phyloP scores from a whole-genome alignment of 2,329 filamentous ascomycete genomes.

The Clonostachys byssicola region DNA sequence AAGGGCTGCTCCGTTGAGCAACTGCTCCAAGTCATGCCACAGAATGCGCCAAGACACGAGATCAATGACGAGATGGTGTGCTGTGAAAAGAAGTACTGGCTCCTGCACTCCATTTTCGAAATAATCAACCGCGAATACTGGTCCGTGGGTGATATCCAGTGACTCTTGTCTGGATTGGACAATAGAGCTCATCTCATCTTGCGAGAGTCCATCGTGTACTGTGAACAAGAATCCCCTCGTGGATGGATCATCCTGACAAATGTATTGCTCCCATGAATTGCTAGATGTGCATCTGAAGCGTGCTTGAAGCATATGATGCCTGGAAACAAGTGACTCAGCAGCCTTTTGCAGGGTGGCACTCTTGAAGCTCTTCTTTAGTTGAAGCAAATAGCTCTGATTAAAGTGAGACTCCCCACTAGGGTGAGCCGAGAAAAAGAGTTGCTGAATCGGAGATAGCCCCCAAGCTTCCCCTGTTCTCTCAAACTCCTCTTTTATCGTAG shows the following conservation, averaged over 20 bases:
- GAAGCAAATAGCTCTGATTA: conserved; percentile 38
- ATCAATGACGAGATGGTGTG: conserved; percentile 33
- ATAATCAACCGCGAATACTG: conserved; percentile 9
- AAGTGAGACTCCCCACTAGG: conserved; percentile 22
- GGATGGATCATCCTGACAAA: conserved; percentile 1
- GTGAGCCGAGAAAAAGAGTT: conserved; percentile 27
- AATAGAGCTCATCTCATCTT: conserved; percentile 21
- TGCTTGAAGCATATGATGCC: conserved; percentile 9
- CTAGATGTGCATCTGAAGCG: conserved; percentile 1
- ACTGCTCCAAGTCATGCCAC: conserved; percentile 33
- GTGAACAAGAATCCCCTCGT: conserved; percentile 1
- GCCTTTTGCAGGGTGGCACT: conserved; percentile 9
- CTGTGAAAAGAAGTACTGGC: conserved; percentile 21
- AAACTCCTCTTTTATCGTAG: conserved; percentile 12
- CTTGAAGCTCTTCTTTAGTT: conserved; percentile 12
- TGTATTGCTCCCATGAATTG: conserved; percentile 5
- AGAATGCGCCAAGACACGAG: conserved; percentile 40
- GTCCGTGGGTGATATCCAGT: conserved; percentile 2
- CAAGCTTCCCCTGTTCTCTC: conserved; percentile 22
- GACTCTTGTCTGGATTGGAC: not conserved
- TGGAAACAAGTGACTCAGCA: conserved; percentile 6
- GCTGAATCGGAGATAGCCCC: conserved; percentile 36
- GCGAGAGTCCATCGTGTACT: conserved; percentile 14
- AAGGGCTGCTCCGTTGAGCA: conserved; percentile 29
- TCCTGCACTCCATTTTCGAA: conserved; percentile 13